A percentile compares a stretch with the other conserved stretches of the same genome.
Evolutionary conservation across 768 basidiomycete species (phyloP).

Genomic region (Lactarius indigo): DNA sequence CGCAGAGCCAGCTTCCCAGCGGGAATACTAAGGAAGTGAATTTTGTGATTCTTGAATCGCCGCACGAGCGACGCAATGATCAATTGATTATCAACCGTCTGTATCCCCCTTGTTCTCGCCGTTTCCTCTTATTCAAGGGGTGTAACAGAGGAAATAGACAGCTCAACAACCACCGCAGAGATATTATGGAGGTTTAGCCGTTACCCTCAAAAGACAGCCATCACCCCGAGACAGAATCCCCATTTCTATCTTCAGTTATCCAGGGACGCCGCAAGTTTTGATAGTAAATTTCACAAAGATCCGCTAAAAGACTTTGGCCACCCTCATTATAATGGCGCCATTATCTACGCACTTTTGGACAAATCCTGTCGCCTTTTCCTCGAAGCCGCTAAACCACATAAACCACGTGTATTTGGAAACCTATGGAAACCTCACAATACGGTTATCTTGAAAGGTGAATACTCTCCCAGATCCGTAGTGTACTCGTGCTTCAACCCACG

Average conservation of each 20-base stretch:
- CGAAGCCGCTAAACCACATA: not conserved
- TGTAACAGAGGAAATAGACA: not conserved
- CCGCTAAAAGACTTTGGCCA: not conserved
- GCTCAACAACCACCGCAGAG: not conserved
- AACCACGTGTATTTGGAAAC: not conserved
- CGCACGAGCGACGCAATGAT: not conserved
- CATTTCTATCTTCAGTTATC: not conserved
- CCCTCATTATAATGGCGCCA: not conserved
- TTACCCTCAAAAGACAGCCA: not conserved
- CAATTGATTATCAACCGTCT: not conserved
- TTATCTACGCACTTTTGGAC: not conserved
- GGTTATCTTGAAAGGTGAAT: constrained; percentile 14
- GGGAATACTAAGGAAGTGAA: not conserved
- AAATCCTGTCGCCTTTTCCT: not conserved
- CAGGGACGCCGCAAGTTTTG: not conserved
- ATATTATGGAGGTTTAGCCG: not conserved
- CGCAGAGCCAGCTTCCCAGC: not conserved
- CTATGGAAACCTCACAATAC: constrained; percentile 6
- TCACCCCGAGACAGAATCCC: not conserved
- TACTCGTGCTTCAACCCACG: no score
- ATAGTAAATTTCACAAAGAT: not conserved
- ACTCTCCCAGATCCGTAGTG: not conserved
- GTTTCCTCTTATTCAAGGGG: not conserved
- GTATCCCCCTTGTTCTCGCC: not conserved
- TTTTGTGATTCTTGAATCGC: not conserved